Evolutionary conservation across 768 basidiomycete species (phyloP).

Genomic region (Russula ochroleuca): DNA sequence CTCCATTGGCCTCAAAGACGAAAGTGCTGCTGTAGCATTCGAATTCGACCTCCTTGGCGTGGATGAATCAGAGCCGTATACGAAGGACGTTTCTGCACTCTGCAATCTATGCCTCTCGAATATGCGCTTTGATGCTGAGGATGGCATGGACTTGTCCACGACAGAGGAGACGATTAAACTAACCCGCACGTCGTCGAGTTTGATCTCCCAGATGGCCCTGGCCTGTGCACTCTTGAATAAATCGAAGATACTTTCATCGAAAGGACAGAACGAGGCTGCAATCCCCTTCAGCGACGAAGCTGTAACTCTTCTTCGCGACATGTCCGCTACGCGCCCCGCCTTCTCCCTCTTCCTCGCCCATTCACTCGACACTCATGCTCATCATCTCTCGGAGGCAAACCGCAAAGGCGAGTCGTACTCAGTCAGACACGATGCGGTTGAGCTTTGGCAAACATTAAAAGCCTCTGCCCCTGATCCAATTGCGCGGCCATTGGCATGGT

Average conservation of each 20-base stretch:
- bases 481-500: conserved; percentile 4
- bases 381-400: conserved; percentile 11
- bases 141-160: neutral
- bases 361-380: conserved; percentile 7
- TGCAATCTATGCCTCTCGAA: conserved; percentile 7
- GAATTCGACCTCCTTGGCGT: conserved; percentile 1
- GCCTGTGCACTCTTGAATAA: conserved; percentile 14
- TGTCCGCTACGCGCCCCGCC: neutral
- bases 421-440: neutral
- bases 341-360: conserved; percentile 16
- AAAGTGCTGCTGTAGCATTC: conserved; percentile 6
- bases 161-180: conserved; percentile 5
- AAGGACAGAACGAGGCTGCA: conserved; percentile 6
- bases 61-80: neutral
- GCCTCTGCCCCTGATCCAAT: neutral
- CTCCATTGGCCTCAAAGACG: conserved; percentile 2
- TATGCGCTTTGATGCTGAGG: neutral
- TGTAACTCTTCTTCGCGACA: neutral
- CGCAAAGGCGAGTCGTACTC: conserved; percentile 5
- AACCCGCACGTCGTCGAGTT: conserved; percentile 2
- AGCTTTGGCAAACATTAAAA: conserved; percentile 10
- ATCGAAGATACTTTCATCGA: conserved; percentile 15
- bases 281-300: conserved; percentile 3
- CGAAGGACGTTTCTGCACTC: conserved; percentile 1
- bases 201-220: neutral